Percentiles rank a stretch among this genome's conserved stretches.
Evolutionary conservation across 2,329 filamentous ascomycete species (phyloP).

Genomic region (Ophiocordyceps sinensis): DNA sequence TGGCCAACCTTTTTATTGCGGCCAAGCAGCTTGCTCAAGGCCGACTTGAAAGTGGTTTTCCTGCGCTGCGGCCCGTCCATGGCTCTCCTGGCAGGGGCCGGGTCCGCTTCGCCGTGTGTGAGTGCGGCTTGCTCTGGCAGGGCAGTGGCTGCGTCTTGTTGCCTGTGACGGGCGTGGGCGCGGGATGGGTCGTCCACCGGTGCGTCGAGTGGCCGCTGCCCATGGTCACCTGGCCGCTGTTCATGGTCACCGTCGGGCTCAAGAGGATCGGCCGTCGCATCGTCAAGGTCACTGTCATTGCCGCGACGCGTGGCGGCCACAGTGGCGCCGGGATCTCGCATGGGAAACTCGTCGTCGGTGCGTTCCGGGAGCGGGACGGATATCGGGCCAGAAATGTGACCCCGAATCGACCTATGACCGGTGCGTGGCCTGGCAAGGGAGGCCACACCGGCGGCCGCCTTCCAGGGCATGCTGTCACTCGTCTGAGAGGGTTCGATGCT

Average conservation of each 20-base stretch:
- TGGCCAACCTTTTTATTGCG: slow-evolving; percentile 30
- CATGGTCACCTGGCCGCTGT: background rate
- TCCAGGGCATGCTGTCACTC: slow-evolving; percentile 24
- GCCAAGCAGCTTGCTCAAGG: slow-evolving; percentile 43
- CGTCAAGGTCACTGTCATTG: slow-evolving; percentile 11
- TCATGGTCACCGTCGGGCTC: background rate
- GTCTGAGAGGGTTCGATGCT: background rate
- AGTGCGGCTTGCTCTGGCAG: background rate
- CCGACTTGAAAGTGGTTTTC: slow-evolving; percentile 41
- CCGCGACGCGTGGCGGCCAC: slow-evolving; percentile 14
- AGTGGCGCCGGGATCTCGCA: slow-evolving; percentile 25
- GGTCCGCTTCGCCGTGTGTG: background rate
- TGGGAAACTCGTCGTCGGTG: slow-evolving; percentile 39
- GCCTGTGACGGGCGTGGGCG: background rate
- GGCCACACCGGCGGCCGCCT: slow-evolving; percentile 22
- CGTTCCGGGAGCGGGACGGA: slow-evolving; percentile 31
- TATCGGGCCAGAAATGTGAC: slow-evolving; percentile 47
- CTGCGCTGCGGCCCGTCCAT: slow-evolving; percentile 30
- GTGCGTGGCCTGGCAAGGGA: slow-evolving; percentile 8
- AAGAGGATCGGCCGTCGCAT: background rate
- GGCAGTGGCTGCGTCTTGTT: background rate
- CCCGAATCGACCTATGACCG: slow-evolving; percentile 35
- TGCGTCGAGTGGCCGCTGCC: background rate
- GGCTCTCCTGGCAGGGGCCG: background rate
- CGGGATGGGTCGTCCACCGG: background rate